A percentile compares a stretch with the other conserved stretches of the same genome.
Evolutionary conservation across 768 basidiomycete species (phyloP).

Genomic region (Serpula lacrymans): DNA sequence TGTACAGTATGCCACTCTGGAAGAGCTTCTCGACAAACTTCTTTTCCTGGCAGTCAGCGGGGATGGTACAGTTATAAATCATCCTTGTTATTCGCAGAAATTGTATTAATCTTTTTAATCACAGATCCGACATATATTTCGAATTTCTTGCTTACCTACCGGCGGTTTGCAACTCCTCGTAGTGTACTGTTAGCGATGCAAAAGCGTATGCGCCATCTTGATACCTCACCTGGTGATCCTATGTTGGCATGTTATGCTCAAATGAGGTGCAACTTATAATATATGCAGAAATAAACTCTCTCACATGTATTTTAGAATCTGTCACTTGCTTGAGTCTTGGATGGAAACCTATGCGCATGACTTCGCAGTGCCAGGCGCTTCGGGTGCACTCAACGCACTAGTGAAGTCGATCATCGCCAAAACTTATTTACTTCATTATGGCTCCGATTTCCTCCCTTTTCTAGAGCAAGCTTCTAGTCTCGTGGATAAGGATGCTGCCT

Average conservation of each 20-base stretch:
- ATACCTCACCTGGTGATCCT: conserved; percentile 69
- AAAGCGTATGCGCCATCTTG: conserved; percentile 77
- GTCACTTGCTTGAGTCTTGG: conserved; percentile 76
- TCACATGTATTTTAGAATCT: conserved; percentile 52
- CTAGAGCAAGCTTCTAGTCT: conserved; percentile 62
- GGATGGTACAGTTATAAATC: conserved; percentile 53
- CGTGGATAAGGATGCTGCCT: conserved; percentile 65
- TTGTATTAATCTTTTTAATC: background rate
- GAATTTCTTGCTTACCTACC: conserved; percentile 81
- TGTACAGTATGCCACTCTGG: conserved; percentile 70
- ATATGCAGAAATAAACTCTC: background rate
- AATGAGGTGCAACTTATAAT: conserved; percentile 62
- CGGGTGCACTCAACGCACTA: conserved; percentile 68
- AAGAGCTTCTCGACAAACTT: conserved; percentile 79
- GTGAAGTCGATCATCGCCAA: conserved; percentile 78
- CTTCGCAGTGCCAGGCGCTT: conserved; percentile 73
- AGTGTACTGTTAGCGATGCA: conserved; percentile 84
- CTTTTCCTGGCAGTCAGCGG: conserved; percentile 81
- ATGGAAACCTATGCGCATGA: conserved; percentile 72
- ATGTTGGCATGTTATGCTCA: conserved; percentile 88
- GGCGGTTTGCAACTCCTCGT: conserved; percentile 77
- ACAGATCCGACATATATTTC: conserved; percentile 73
- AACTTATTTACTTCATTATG: conserved; percentile 81
- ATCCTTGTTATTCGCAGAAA: conserved; percentile 5
- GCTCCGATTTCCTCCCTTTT: conserved; percentile 79